phyloP scores from a whole-genome alignment of 2,329 filamentous ascomycete species.

The Aspergillus clavatus region DNA sequence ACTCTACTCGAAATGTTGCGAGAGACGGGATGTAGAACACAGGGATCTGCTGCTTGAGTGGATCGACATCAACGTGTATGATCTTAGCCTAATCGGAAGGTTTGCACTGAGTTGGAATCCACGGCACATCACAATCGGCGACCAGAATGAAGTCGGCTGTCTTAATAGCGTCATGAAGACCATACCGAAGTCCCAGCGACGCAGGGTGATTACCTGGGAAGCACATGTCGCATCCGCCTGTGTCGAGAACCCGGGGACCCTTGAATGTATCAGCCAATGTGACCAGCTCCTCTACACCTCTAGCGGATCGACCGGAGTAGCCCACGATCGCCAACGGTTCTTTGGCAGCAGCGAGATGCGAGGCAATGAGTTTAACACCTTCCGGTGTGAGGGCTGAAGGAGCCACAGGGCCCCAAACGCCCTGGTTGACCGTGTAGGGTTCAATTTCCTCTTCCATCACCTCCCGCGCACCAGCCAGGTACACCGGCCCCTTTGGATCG shows the following conservation, averaged over 20 bases:
- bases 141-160: constrained; percentile 81
- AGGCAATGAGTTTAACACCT: constrained; percentile 42
- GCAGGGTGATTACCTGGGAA: constrained; percentile 47
- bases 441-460: constrained; percentile 80
- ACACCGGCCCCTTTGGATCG: constrained; percentile 73
- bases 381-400: constrained; percentile 57
- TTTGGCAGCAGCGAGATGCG: constrained; percentile 44
- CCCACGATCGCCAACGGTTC: constrained; percentile 48
- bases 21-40: constrained; percentile 66
- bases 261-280: constrained; percentile 45
- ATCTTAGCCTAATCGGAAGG: constrained; percentile 55
- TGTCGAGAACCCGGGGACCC: constrained; percentile 49
- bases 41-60: constrained; percentile 68
- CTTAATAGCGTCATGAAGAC: constrained; percentile 66
- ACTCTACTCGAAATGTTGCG: constrained; percentile 63
- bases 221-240: constrained; percentile 50
- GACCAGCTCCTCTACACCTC: constrained; percentile 43
- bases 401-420: constrained; percentile 65
- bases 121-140: constrained; percentile 85
- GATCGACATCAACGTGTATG: constrained; percentile 62
- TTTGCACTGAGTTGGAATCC: constrained; percentile 74
- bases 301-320: constrained; percentile 46
- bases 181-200: constrained; percentile 68
- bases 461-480: constrained; percentile 72
- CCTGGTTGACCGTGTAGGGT: constrained; percentile 64